Evolutionary conservation across 495 filamentous ascomycete genomes (phyloP).

Genomic region (Hyaloscypha bicolor): DNA sequence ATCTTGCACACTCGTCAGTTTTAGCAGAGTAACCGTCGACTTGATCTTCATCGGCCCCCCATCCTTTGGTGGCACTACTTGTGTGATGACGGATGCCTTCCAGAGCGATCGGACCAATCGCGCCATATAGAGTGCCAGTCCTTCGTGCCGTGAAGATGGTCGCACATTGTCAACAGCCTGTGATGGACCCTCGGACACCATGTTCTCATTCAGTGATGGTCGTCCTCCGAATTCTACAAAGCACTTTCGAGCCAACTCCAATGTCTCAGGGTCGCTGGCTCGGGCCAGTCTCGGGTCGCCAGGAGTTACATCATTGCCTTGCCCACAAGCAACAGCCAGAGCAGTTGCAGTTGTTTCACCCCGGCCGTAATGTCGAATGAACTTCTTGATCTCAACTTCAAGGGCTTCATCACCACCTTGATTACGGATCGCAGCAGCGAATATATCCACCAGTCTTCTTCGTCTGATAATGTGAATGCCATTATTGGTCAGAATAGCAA

Average conservation of each 20-base stretch:
- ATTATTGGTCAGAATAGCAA: slow-evolving; percentile 87
- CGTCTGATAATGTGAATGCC: slow-evolving; percentile 85
- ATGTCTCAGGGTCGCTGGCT: slow-evolving; percentile 77
- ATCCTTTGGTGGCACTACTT: slow-evolving; percentile 42
- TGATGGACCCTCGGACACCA: slow-evolving; percentile 59
- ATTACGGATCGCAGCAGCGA: slow-evolving; percentile 74
- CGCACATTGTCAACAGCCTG: slow-evolving; percentile 74
- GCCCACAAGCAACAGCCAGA: slow-evolving; percentile 93
- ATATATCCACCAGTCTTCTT: slow-evolving; percentile 86
- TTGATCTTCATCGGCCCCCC: slow-evolving; percentile 58
- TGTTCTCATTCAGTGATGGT: slow-evolving; percentile 73
- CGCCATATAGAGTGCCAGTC: slow-evolving; percentile 82
- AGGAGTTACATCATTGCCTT: slow-evolving; percentile 73
- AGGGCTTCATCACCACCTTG: slow-evolving; percentile 77
- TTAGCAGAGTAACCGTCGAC: slow-evolving; percentile 63
- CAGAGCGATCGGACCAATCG: slow-evolving; percentile 85
- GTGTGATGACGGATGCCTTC: slow-evolving; percentile 60
- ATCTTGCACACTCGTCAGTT: slow-evolving; percentile 75
- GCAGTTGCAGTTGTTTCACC: slow-evolving; percentile 87
- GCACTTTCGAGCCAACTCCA: slow-evolving; percentile 79
- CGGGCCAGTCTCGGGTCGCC: slow-evolving; percentile 67
- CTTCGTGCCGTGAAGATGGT: slow-evolving; percentile 86
- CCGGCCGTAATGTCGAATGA: slow-evolving; percentile 80
- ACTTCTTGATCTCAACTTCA: slow-evolving; percentile 77
- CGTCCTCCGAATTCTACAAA: slow-evolving; percentile 91